phyloP scores from a whole-genome alignment of 2,329 filamentous ascomycete genomes.

The Apiospora malaysiana region DNA sequence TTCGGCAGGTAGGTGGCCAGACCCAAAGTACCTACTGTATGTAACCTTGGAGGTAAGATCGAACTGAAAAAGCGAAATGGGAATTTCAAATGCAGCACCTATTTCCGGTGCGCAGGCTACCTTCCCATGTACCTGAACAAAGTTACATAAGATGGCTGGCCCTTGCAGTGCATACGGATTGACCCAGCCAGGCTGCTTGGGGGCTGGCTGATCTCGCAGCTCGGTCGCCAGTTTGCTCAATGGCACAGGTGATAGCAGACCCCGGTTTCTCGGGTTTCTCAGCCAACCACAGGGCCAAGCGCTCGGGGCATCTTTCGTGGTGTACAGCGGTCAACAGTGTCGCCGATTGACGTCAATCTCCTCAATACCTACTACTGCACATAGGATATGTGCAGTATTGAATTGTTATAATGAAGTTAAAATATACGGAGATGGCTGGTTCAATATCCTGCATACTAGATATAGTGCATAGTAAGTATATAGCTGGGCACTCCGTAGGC shows the following conservation, averaged over 20 bases:
- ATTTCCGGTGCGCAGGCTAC: constrained; percentile 8
- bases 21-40: background rate
- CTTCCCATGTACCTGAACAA: background rate
- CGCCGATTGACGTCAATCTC: background rate
- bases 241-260: background rate
- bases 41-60: constrained; percentile 2
- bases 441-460: background rate
- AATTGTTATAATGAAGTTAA: background rate
- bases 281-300: constrained; percentile 13
- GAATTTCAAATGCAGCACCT: background rate
- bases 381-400: background rate
- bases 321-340: background rate
- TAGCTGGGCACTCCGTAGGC: too few relatives aligned
- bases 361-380: background rate
- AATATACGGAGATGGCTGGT: background rate
- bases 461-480: background rate
- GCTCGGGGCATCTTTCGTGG: background rate
- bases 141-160: background rate
- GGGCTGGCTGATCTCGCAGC: background rate
- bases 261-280: background rate
- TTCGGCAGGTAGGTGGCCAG: background rate
- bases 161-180: background rate
- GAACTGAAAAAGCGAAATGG: background rate
- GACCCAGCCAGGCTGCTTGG: background rate
- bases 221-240: background rate